phyloP scores from a whole-genome alignment of 2,329 filamentous ascomycete species.

The Colletotrichum brevisporum region DNA sequence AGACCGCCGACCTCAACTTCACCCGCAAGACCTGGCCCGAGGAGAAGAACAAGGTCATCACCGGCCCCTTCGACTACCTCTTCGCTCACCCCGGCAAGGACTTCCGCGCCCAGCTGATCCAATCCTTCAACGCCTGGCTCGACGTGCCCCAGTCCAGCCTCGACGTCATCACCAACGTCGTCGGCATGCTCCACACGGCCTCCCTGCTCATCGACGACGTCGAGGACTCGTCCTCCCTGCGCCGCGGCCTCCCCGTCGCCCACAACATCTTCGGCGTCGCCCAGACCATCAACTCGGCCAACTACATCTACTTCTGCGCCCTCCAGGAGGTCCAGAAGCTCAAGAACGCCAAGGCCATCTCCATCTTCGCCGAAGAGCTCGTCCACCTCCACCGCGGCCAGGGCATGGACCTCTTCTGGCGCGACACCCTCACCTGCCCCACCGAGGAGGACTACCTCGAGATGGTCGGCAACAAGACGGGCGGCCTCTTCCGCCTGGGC shows the following conservation, averaged over 20 bases:
- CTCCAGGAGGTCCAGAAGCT: constrained; percentile 82
- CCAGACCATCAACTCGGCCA: constrained; percentile 92
- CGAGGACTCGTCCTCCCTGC: constrained; percentile 83
- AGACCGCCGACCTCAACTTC: constrained; percentile 69
- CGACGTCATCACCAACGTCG: constrained; percentile 81
- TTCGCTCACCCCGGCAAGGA: constrained; percentile 86
- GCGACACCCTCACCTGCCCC: constrained; percentile 86
- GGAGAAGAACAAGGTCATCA: constrained; percentile 83
- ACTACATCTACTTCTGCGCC: constrained; percentile 89
- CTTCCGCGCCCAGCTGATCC: constrained; percentile 84
- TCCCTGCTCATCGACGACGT: constrained; percentile 90
- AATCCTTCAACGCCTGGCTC: constrained; percentile 85
- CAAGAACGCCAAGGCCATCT: constrained; percentile 75
- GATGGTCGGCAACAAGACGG: constrained; percentile 94
- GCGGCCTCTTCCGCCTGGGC: constrained; percentile 86
- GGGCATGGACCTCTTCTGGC: constrained; percentile 93
- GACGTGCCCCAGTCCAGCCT: constrained; percentile 79
- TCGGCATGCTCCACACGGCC: constrained; percentile 89
- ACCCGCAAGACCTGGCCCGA: constrained; percentile 73
- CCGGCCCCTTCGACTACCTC: constrained; percentile 86
- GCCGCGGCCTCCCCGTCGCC: constrained; percentile 84
- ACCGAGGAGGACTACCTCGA: constrained; percentile 93
- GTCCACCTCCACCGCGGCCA: constrained; percentile 89
- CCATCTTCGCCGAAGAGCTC: constrained; percentile 85
- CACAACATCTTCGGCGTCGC: constrained; percentile 88